Percentiles rank a stretch among this genome's conserved stretches.
Conservation (phyloP, 208 protist genomes). For the Jaenimonas drosophilae region DNA sequence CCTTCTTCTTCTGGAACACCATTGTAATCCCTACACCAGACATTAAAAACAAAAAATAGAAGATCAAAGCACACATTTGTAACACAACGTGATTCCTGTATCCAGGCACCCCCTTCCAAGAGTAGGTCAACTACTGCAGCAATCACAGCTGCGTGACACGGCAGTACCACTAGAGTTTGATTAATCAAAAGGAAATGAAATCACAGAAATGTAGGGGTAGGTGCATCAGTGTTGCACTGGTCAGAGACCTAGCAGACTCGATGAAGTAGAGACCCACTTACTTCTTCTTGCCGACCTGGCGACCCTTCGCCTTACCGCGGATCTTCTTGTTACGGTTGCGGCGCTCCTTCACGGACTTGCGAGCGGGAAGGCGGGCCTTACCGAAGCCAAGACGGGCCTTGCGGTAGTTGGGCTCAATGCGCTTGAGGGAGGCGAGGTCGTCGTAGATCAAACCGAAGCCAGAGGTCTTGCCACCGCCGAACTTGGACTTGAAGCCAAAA, state of each 20-base stretch:
- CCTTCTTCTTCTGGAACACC: conserved; percentile 91
- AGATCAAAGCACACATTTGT: not conserved
- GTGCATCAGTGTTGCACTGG: no score
- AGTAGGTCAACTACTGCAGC: no score
- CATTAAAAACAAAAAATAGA: conserved; percentile 6
- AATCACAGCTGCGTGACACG: no score
- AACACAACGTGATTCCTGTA: not conserved
- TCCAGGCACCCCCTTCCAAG: conserved; percentile 3
- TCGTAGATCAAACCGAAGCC: conserved; percentile 99
- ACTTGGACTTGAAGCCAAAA: conserved; percentile 98
- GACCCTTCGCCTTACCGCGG: conserved; percentile 94
- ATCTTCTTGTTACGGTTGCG: conserved; percentile 99
- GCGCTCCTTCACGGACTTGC: conserved; percentile 98
- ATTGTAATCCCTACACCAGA: conserved; percentile 14
- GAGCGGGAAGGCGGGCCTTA: conserved; percentile 79
- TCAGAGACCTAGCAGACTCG: no score
- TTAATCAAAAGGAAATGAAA: not conserved
- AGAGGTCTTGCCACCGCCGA: conserved; percentile 98
- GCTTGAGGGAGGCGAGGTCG: conserved; percentile 89
- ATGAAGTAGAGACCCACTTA: no score
- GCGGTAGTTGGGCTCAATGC: conserved; percentile 97
- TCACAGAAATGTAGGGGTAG: not conserved
- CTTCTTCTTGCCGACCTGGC: conserved; percentile 89
- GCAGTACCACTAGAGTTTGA: no score
- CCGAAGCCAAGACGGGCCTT: conserved; percentile 92